Conservation (phyloP, 257 asterid genomes). For the Fraxinus excelsior region DNA sequence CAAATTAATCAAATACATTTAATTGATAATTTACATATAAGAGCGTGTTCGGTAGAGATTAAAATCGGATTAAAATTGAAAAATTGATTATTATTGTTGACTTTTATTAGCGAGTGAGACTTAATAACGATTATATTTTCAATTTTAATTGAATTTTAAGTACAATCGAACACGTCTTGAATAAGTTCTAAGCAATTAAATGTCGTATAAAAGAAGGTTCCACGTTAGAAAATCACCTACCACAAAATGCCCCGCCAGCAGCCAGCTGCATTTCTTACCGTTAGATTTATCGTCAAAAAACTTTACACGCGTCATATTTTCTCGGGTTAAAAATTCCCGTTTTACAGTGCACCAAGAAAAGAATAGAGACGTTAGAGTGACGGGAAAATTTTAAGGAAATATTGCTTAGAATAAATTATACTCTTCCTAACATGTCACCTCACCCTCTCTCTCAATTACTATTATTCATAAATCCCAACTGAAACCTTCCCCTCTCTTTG, state of each 20-base stretch:
- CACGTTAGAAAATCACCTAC: constrained; percentile 17
- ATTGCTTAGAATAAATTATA: constrained; percentile 18
- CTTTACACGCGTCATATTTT: constrained; percentile 35
- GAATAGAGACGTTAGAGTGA: constrained; percentile 55
- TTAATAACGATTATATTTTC: too few species aligned
- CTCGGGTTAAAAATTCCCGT: not conserved
- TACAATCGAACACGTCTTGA: too few species aligned
- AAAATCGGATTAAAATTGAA: too few species aligned
- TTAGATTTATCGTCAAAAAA: constrained; percentile 24
- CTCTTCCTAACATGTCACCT: constrained; percentile 39
- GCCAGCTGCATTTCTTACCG: constrained; percentile 43
- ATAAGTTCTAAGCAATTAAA: too few species aligned
- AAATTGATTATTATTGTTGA: too few species aligned
- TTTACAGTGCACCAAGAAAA: not conserved
- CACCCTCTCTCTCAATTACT: constrained; percentile 22
- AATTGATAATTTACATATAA: too few species aligned
- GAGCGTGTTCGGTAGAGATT: too few species aligned
- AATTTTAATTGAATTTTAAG: too few species aligned
- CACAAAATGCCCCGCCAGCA: constrained; percentile 6
- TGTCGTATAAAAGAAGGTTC: too few species aligned
- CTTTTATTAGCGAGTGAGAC: too few species aligned
- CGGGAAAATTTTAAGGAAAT: constrained; percentile 42
- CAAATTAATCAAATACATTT: too few species aligned
- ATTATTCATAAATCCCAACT: constrained; percentile 27
- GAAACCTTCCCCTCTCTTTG: constrained; percentile 6